phyloP scores from a whole-genome alignment of 495 filamentous ascomycete genomes.

The Barbatosphaeria neglecta region DNA sequence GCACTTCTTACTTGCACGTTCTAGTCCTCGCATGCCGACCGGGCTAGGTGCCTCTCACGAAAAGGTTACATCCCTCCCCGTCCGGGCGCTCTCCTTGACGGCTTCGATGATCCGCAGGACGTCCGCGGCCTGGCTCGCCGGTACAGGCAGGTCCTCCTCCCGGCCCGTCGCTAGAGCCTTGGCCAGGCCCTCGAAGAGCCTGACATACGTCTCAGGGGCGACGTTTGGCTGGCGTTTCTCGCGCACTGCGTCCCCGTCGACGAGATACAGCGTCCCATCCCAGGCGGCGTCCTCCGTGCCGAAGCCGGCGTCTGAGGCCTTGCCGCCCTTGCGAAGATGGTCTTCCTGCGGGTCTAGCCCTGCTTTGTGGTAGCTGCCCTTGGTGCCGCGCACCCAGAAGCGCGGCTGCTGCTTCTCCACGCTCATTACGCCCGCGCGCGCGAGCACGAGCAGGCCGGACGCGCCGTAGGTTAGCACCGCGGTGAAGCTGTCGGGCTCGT shows the following conservation, averaged over 20 bases:
- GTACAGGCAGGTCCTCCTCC: conserved; percentile 55
- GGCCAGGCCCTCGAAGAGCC: conserved; percentile 61
- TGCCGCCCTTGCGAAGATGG: conserved; percentile 58
- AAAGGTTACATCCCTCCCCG: conserved; percentile 49
- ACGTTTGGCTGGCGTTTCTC: conserved; percentile 45
- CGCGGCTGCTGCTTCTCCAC: conserved; percentile 59
- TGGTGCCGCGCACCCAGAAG: conserved; percentile 71
- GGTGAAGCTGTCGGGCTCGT: conserved; percentile 59
- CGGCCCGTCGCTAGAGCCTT: conserved; percentile 49
- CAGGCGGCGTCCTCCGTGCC: conserved; percentile 46
- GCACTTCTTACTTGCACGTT: no score
- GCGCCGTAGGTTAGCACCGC: conserved; percentile 55
- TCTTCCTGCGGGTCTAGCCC: conserved; percentile 75
- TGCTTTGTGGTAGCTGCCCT: conserved; percentile 72
- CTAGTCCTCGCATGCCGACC: no score
- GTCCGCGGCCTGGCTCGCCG: conserved; percentile 55
- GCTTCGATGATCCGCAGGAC: conserved; percentile 69
- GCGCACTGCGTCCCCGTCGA: conserved; percentile 22
- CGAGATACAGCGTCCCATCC: conserved; percentile 28
- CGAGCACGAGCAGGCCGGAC: conserved; percentile 46
- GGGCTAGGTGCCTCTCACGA: neutral
- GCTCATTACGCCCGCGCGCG: conserved; percentile 59
- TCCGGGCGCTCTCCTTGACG: conserved; percentile 52
- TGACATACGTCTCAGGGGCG: conserved; percentile 57
- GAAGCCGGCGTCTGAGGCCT: conserved; percentile 51